Evolutionary conservation across 306 rosid genomes (phyloP).

Genomic region (Rosa lucieae): DNA sequence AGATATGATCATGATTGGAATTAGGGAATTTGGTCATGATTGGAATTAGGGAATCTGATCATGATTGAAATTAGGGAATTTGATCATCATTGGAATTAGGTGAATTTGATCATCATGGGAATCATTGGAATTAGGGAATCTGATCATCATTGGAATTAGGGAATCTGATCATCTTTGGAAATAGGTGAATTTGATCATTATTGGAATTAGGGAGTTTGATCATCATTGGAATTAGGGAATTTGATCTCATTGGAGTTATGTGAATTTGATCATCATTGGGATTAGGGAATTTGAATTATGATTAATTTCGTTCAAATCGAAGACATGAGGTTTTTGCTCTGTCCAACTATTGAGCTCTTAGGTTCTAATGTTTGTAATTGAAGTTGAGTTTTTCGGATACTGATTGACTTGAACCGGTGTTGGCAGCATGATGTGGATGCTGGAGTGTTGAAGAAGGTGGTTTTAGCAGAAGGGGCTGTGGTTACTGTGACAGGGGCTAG

Average conservation of each 20-base stretch:
- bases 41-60: too few relatives aligned
- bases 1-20: background rate
- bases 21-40: too few relatives aligned
- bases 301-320: background rate
- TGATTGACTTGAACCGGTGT: constrained; percentile 8
- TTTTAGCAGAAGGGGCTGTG: constrained; percentile 95
- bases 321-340: background rate
- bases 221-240: background rate
- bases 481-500: constrained; percentile 92
- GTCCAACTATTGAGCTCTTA: background rate
- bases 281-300: background rate
- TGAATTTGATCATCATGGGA: too few relatives aligned
- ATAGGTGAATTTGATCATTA: background rate
- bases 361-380: background rate
- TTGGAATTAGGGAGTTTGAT: too few relatives aligned
- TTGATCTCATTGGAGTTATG: background rate
- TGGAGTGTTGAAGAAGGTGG: constrained; percentile 88
- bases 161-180: background rate
- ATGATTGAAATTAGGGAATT: background rate
- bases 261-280: background rate
- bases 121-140: background rate
- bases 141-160: background rate
- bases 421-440: constrained; percentile 98
- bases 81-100: background rate
- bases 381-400: background rate